Evolutionary conservation across 495 filamentous ascomycete species (phyloP), one percentile per base, ranked within the genome.

Genomic region (Hypoxylon rickii): DNA sequence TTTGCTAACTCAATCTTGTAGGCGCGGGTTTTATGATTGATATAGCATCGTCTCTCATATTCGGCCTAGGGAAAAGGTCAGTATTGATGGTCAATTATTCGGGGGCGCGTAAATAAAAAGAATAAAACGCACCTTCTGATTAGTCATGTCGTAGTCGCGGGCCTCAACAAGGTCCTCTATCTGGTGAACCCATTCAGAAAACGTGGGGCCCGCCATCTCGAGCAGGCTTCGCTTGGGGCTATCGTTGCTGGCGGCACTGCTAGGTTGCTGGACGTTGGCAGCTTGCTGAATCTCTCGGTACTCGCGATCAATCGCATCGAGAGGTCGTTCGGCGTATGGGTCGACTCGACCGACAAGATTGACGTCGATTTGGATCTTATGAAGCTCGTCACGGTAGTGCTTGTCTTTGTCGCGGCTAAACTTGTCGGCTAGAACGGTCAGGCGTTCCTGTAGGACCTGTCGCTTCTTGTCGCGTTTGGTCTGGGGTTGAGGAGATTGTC

Each of bases 391-490:
- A 44, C 91, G 87, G 72, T 95, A 98, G 61, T 92, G 82, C 37
- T 78, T 75, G 65, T 96, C 90, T 44, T 89, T 84, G 66, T 96
- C 89, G 47, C 87, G 84, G 48, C 82, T 80, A 74, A 96, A 92
- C 54, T 84, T 83, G 43, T 82, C 82, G 18, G 85, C 84, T 58
- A 97, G 82, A 38, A 86, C 80, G 15, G 79, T 76, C 18, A 96
- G 80, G 24, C 86, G 85, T 31, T 96, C 92, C 21, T 83, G 79
- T 44, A 97, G 80, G 43, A 83, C 79, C 51, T 87, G 88, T 46
- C 92, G 86, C 53, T 89, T 84, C 68, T 96, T 94, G 76, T 97
- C 92, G 63, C 90, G 83, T 77, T 98, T 98, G 3, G 92, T 90
- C 22, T 78, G 76, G 50, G 80, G 70, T 43, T 74, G 76, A 13